Conservation (phyloP, 805 yeast species). For the Yarrowia bubula region DNA sequence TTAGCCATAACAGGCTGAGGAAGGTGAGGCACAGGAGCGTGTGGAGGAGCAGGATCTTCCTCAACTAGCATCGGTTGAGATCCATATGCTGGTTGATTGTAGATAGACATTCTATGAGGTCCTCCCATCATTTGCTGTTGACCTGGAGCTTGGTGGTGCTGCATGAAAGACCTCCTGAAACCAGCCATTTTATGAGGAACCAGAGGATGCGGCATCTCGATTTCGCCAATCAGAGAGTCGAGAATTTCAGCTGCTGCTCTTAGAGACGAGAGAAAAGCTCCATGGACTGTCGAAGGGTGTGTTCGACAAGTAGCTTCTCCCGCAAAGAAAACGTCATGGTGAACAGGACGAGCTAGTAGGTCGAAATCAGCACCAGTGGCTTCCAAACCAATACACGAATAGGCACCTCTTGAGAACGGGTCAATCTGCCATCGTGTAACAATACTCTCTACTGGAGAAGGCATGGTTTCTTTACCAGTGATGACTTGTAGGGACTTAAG, state of each 20-base stretch:
- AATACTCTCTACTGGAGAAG: conserved; percentile 42
- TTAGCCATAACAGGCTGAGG: conserved; percentile 1
- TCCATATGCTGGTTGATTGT: background rate
- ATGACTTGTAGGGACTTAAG: conserved; percentile 37
- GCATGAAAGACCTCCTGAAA: conserved; percentile 9
- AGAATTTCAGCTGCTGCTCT: conserved; percentile 45
- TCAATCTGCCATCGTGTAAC: conserved; percentile 77
- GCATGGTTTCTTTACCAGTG: conserved; percentile 29
- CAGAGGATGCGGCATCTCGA: conserved; percentile 42
- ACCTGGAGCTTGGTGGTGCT: background rate
- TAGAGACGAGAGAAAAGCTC: conserved; percentile 46
- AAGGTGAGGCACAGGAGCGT: background rate
- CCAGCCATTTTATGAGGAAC: conserved; percentile 32
- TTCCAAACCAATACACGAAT: conserved; percentile 47
- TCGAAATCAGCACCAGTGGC: conserved; percentile 47
- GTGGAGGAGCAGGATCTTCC: background rate
- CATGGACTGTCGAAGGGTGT: conserved; percentile 46
- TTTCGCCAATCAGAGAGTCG: conserved; percentile 43
- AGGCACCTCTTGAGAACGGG: conserved; percentile 78
- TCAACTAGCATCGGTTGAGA: conserved; percentile 18
- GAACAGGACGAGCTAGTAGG: conserved; percentile 42
- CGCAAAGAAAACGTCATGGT: conserved; percentile 42
- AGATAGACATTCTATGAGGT: conserved; percentile 7
- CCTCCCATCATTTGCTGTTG: conserved; percentile 4
- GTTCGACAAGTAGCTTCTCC: conserved; percentile 47